These are phyloP conservation scores for Ceratobasidium sp. DNA, from an alignment of 1,284 basidiomycete species.

Conservation along the genomic window DNA sequence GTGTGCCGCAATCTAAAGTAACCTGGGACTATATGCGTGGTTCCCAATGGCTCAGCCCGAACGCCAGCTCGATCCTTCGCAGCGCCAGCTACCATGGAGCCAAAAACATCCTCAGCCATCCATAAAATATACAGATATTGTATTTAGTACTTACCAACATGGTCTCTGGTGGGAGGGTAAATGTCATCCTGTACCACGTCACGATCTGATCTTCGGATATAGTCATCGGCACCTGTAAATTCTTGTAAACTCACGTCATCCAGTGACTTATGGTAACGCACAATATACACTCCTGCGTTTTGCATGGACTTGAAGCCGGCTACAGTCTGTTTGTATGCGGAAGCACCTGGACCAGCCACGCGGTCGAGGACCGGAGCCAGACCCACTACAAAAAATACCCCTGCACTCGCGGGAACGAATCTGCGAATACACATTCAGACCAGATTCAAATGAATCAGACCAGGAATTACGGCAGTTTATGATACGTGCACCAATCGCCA, in stretches of 20 bases:
- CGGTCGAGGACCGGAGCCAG: constrained; percentile 18
- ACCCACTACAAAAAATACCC: constrained; percentile 37
- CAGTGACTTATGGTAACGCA: background rate
- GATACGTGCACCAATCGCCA: constrained; percentile 41
- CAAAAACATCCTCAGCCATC: too few relatives aligned
- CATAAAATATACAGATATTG: background rate
- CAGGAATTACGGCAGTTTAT: constrained; percentile 29
- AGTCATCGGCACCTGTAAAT: constrained; percentile 20
- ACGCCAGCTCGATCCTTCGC: constrained; percentile 17
- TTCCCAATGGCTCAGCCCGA: constrained; percentile 10
- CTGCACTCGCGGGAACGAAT: constrained; percentile 39
- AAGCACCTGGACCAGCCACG: background rate
- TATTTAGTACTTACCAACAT: constrained; percentile 17
- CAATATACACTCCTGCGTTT: constrained; percentile 34
- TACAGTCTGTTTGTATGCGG: constrained; percentile 1
- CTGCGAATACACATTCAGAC: background rate
- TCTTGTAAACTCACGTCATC: too few relatives aligned
- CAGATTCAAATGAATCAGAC: background rate
- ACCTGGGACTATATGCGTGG: background rate
- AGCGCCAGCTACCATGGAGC: background rate
- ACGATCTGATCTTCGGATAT: constrained; percentile 7
- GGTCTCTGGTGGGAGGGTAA: constrained; percentile 31
- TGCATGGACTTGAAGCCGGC: constrained; percentile 24
- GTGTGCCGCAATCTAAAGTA: too few relatives aligned
- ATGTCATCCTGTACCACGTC: constrained; percentile 28